Base-by-base conservation (phyloP, 192 early-diverging fungal species). In the Backusella luteola region DNA sequence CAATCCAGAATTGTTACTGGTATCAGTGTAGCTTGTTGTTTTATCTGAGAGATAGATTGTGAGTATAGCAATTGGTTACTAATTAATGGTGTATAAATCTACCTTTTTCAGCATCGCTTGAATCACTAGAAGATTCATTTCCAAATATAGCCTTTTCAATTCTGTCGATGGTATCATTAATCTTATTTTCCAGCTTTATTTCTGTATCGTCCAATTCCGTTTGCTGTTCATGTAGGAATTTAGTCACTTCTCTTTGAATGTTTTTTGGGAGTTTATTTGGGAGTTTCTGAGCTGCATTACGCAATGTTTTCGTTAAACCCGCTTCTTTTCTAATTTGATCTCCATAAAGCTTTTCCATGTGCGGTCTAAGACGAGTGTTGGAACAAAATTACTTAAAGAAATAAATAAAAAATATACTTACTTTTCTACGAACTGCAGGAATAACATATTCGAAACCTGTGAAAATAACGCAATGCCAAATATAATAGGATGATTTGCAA, bases 271-370 rank as follows among this genome's bases (percentile, higher is more conserved):
- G 84, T 44, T 85, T 88, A 35, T 87, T 86, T 4, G 89, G 87
- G 14, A 94, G 36, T 26, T 88, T 86, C 34, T 79, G 81, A 21
- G 84, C 83, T 17, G 90, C 90, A 0, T 89, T 83, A 53, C 71
- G 85, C 34, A 91, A 74, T 1, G 90, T 92, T 74, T 89, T 92
- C 52, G 90, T 88, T 19, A 95, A 87, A 23, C 95, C 95, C 34
- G 92, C 92, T 73, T 94, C 92, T 69, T 91, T 88, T 32, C 94
- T 91, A 69, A 98, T 87, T 72, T 92, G 87, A n/a, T 87, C 85
- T 14, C 97, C 97, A 77, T 98, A 98, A 49, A 94, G 82, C 76
- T 92, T 89, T 39, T 89, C 83, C 96, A 97, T 96, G 76, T 97
- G 96, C 19, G 96, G 97, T 14, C 90, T 87, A 78, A 56, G 70